Percentiles rank a stretch among this genome's conserved stretches.
These are phyloP conservation scores for Gymnopilus junonius DNA, from an alignment of 768 basidiomycete species.

Conservation along the genomic window DNA sequence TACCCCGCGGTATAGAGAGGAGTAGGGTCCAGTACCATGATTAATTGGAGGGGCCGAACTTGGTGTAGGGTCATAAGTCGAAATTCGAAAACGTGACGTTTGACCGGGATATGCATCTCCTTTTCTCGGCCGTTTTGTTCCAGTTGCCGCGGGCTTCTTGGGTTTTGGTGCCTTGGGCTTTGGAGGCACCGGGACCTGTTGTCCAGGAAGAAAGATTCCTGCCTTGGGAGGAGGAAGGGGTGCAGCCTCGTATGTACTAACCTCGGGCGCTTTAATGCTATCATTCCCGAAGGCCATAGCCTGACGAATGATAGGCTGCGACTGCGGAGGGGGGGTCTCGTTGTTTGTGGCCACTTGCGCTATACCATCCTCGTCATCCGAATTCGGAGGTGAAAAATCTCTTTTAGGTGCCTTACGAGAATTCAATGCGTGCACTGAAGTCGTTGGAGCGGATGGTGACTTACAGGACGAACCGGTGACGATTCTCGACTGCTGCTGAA, in stretches of 20 bases:
- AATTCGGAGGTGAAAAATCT: slow-evolving; percentile 55
- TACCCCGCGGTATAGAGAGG: slow-evolving; percentile 41
- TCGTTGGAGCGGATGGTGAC: slow-evolving; percentile 15
- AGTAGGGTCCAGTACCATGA: slow-evolving; percentile 42
- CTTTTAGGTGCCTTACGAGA: slow-evolving; percentile 43
- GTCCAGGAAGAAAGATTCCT: slow-evolving; percentile 58
- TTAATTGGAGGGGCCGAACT: slow-evolving; percentile 35
- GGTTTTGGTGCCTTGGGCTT: slow-evolving; percentile 24
- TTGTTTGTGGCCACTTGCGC: slow-evolving; percentile 43
- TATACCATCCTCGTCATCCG: slow-evolving; percentile 52
- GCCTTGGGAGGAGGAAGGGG: slow-evolving; percentile 25
- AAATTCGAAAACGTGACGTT: slow-evolving; percentile 54
- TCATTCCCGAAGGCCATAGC: slow-evolving; percentile 53
- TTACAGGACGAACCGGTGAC: slow-evolving; percentile 49
- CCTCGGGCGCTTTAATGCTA: slow-evolving; percentile 28
- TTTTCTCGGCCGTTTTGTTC: slow-evolving; percentile 31
- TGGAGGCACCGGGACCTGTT: slow-evolving; percentile 29
- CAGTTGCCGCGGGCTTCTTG: slow-evolving; percentile 25
- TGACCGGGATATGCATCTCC: slow-evolving; percentile 47
- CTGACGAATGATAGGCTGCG: slow-evolving; percentile 60
- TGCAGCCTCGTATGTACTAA: slow-evolving; percentile 47
- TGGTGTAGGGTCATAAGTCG: slow-evolving; percentile 39
- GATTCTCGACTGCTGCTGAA: slow-evolving; percentile 62
- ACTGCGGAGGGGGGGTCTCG: slow-evolving; percentile 50
- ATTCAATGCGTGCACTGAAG: background rate